Evolutionary conservation across 2,329 filamentous ascomycete genomes (phyloP).

Genomic region (Fusarium torreyae): DNA sequence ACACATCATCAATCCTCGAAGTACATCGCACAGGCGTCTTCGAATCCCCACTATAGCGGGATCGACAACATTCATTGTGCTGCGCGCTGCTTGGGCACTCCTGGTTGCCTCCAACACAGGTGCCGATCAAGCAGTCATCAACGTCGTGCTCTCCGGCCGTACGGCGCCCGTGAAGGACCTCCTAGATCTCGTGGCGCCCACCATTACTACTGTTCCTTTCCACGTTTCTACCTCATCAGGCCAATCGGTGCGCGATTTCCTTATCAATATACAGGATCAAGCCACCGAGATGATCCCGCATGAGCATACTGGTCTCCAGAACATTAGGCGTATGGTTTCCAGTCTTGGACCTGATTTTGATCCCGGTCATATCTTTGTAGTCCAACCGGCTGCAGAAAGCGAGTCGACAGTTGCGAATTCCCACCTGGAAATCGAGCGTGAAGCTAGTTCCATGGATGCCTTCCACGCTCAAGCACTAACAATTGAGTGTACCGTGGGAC

Average conservation of each 20-base stretch:
- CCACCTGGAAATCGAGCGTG: not conserved
- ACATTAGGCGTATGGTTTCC: constrained; percentile 7
- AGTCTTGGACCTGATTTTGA: constrained; percentile 9
- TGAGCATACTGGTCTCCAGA: constrained; percentile 6
- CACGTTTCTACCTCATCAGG: constrained; percentile 2
- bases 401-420: not conserved
- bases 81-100: constrained; percentile 13
- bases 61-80: constrained; percentile 4
- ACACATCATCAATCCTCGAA: constrained; percentile 6
- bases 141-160: constrained; percentile 8
- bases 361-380: constrained; percentile 9
- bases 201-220: constrained; percentile 11
- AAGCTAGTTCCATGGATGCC: constrained; percentile 7
- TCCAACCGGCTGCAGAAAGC: constrained; percentile 3
- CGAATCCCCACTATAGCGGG: not conserved
- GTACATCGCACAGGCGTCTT: constrained; percentile 2
- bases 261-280: not conserved
- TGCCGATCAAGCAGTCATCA: not conserved
- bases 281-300: constrained; percentile 1
- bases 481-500: constrained; percentile 10
- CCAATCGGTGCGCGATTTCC: constrained; percentile 2
- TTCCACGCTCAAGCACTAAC: constrained; percentile 9
- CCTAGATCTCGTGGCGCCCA: constrained; percentile 1
- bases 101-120: constrained; percentile 7
- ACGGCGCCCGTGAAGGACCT: not conserved